Percentiles rank a stretch among this genome's conserved stretches.
These are phyloP conservation scores for Mycena alexandri DNA, from an alignment of 768 basidiomycete genomes.

Conservation along the genomic window DNA sequence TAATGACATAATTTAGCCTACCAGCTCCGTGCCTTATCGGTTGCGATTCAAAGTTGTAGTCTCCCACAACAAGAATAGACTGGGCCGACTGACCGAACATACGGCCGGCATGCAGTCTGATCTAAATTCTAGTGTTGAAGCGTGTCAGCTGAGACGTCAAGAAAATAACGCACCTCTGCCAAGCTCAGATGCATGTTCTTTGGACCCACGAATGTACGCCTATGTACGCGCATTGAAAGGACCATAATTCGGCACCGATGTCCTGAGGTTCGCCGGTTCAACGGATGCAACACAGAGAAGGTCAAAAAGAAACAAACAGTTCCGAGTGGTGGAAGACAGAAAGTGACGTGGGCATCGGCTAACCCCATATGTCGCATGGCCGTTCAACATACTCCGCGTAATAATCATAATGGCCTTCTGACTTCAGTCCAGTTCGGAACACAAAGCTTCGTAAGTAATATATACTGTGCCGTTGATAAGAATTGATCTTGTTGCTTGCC, in stretches of 20 bases:
- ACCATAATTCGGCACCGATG: neutral
- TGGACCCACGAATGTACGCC: neutral
- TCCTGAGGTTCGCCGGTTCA: no score
- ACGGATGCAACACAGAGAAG: no score
- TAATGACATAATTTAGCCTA: no score
- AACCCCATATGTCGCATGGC: conserved; percentile 23
- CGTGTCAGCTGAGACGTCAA: conserved; percentile 1
- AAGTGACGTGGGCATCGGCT: conserved; percentile 1
- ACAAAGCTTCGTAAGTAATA: conserved; percentile 23
- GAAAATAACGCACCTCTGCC: neutral
- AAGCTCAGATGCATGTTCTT: neutral
- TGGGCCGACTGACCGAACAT: neutral
- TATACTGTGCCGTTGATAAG: conserved; percentile 21
- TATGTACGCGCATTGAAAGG: neutral
- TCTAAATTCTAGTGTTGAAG: neutral
- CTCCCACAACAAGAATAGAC: neutral
- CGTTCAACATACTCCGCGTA: conserved; percentile 11
- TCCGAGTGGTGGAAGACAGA: neutral
- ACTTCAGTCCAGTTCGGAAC: conserved; percentile 5
- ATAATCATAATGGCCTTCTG: conserved; percentile 28
- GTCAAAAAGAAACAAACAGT: no score
- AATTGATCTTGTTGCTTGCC: conserved; percentile 18
- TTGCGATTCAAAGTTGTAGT: neutral
- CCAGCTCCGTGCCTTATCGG: no score
- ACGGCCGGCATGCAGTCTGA: neutral